Conservation (phyloP, 352 stramenopile genomes). For the Pythium sukuiense region DNA sequence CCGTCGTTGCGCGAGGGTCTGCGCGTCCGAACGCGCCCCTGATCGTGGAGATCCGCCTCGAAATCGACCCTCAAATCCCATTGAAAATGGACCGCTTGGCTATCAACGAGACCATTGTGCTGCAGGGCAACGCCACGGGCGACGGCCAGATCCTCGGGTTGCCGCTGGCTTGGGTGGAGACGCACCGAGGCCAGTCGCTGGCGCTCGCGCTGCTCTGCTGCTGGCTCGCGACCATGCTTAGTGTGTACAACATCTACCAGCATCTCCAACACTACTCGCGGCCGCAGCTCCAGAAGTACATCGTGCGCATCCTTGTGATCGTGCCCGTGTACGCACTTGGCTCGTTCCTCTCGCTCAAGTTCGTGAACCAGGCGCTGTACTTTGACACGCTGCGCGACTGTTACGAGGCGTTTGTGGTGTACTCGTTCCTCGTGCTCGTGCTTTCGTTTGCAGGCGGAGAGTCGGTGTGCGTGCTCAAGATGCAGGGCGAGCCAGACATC, state of each 20-base stretch:
- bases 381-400: slow-evolving; percentile 89
- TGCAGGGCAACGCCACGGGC: slow-evolving; percentile 68
- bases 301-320: slow-evolving; percentile 86
- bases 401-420: slow-evolving; percentile 93
- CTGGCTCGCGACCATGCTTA: slow-evolving; percentile 56
- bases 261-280: slow-evolving; percentile 85
- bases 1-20: background rate
- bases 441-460: slow-evolving; percentile 88
- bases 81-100: background rate
- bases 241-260: slow-evolving; percentile 84
- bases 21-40: background rate
- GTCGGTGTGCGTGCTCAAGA: slow-evolving; percentile 86
- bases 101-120: slow-evolving; percentile 69
- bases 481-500: slow-evolving; percentile 82
- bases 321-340: slow-evolving; percentile 86
- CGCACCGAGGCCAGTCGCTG: slow-evolving; percentile 48
- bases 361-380: slow-evolving; percentile 79
- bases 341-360: slow-evolving; percentile 80
- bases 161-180: slow-evolving; percentile 74
- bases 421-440: slow-evolving; percentile 90
- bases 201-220: slow-evolving; percentile 63
- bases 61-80: background rate
- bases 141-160: slow-evolving; percentile 57
- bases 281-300: slow-evolving; percentile 84
- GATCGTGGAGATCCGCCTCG: background rate